Base-by-base conservation (phyloP, 1,284 basidiomycete species). In the Moesziomyces aphidis region DNA sequence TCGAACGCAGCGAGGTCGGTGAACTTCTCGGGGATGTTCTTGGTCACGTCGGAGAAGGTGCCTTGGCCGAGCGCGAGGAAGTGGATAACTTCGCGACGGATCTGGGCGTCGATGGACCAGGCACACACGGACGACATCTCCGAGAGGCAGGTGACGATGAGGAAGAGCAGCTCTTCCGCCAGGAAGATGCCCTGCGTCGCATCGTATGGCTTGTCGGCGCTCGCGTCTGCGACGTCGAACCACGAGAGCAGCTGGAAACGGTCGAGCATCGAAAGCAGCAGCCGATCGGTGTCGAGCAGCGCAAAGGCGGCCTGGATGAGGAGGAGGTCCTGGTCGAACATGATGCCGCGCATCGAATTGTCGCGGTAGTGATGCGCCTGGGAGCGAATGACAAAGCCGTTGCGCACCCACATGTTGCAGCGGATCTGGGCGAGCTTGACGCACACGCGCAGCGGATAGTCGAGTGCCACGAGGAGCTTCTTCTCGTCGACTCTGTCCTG, bases 311-410 rank as follows among this genome's bases (percentile, higher is more conserved):
- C 89, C 86, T 98, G 96, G 5, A 99, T 88, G 64, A 98, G 89
- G 87, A 92, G 97, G 28, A 99, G 87, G 77, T 99, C 96, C 84
- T 98, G 95, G 85, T 99, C 96, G 84, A 96, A 95, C 83, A 96
- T 98, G 11, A 94, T 89, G 85, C 98, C 97, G 28, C 96, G 91
- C 57, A 98, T 89, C 88, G 93, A 92, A 83, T 94, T 94, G 84
- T 99, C 96, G 46, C 95, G 92, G 85, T 99, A 99, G 85, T 99
- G 95, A 59, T 96, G 88, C n/a, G 95, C 89, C 84, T 99, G 97
- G 1, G 94, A 93, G 2, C 96, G 91, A 76, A 99, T 95, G 7
- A 92, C 93, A 77, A 95, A 93, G 3, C 97, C 97, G 77, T 99
- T 99, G 56, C 96, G 91, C 5, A 97, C 95, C 97, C 97, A 99